A percentile compares a stretch with the other conserved stretches of the same genome.
Conservation (phyloP, 2,329 filamentous ascomycete species). For the Zopfia rhizophila region DNA sequence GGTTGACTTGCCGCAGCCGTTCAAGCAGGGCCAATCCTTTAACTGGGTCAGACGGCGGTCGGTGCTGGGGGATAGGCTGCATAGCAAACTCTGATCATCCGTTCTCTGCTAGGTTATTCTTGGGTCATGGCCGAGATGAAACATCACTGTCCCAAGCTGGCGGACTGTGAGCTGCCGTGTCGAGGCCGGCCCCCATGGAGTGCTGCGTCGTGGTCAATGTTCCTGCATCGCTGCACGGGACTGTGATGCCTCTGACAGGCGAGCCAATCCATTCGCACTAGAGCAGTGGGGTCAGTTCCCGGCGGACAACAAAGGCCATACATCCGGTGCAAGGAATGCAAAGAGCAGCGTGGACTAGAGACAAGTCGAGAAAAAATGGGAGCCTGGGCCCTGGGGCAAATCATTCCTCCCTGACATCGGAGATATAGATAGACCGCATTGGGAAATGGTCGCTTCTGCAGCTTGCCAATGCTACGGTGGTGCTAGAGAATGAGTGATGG, state of each 20-base stretch:
- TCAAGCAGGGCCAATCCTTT: slow-evolving; percentile 36
- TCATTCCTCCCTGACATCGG: slow-evolving; percentile 52
- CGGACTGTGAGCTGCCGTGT: slow-evolving; percentile 48
- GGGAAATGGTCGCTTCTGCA: slow-evolving; percentile 58
- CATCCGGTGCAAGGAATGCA: slow-evolving; percentile 52
- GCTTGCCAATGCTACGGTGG: slow-evolving; percentile 59
- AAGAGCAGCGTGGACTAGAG: slow-evolving; percentile 45
- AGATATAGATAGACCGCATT: slow-evolving; percentile 54
- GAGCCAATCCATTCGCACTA: slow-evolving; percentile 41
- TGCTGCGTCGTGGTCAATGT: slow-evolving; percentile 52
- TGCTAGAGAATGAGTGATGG: slow-evolving; percentile 55
- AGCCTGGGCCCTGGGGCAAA: slow-evolving; percentile 50
- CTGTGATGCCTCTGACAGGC: slow-evolving; percentile 41
- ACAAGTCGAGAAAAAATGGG: slow-evolving; percentile 44
- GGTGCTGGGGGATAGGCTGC: slow-evolving; percentile 25
- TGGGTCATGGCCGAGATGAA: slow-evolving; percentile 51
- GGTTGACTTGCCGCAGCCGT: slow-evolving; percentile 42
- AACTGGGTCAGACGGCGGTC: slow-evolving; percentile 7
- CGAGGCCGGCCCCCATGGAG: slow-evolving; percentile 44
- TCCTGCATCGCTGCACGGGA: slow-evolving; percentile 55
- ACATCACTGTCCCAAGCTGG: slow-evolving; percentile 46
- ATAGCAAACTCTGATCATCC: slow-evolving; percentile 48
- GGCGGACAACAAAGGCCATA: slow-evolving; percentile 35
- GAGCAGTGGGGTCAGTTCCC: slow-evolving; percentile 32
- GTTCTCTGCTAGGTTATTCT: slow-evolving; percentile 51